phyloP scores from a whole-genome alignment of 495 filamentous ascomycete species.

The Geoglossum glabrum region DNA sequence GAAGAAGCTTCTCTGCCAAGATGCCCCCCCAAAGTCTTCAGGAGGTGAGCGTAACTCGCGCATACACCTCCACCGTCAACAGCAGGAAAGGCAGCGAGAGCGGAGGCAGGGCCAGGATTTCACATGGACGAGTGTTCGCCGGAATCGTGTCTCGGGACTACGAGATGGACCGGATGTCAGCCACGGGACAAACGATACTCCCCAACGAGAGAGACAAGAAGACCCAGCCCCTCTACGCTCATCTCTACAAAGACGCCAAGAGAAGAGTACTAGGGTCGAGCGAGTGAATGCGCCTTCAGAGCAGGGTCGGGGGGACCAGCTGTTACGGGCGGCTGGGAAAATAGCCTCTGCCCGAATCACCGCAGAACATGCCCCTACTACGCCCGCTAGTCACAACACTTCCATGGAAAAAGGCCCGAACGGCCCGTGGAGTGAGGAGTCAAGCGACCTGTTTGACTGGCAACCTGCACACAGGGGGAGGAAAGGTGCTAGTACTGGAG shows the following conservation, averaged over 20 bases:
- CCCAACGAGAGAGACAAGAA: neutral
- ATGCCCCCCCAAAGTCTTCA: neutral
- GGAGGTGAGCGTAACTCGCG: neutral
- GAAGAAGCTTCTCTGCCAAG: neutral
- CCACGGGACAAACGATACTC: neutral
- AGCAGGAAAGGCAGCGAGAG: neutral
- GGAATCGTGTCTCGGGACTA: neutral
- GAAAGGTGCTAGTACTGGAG: too few species aligned
- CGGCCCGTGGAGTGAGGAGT: constrained; percentile 5
- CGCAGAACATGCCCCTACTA: neutral
- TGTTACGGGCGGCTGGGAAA: neutral
- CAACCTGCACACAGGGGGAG: neutral
- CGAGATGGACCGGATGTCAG: neutral
- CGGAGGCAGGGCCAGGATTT: neutral
- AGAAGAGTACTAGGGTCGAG: neutral
- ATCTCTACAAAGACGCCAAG: neutral
- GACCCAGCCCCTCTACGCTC: neutral
- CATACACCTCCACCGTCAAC: neutral
- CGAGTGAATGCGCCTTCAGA: neutral
- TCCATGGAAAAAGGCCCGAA: neutral
- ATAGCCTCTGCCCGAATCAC: neutral
- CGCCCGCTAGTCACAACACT: neutral
- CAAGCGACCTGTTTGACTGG: constrained; percentile 7
- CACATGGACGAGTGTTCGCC: neutral
- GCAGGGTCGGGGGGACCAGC: neutral